phyloP scores from a whole-genome alignment of 148 eudicot genomes.

The Vaccinium corymbosum region DNA sequence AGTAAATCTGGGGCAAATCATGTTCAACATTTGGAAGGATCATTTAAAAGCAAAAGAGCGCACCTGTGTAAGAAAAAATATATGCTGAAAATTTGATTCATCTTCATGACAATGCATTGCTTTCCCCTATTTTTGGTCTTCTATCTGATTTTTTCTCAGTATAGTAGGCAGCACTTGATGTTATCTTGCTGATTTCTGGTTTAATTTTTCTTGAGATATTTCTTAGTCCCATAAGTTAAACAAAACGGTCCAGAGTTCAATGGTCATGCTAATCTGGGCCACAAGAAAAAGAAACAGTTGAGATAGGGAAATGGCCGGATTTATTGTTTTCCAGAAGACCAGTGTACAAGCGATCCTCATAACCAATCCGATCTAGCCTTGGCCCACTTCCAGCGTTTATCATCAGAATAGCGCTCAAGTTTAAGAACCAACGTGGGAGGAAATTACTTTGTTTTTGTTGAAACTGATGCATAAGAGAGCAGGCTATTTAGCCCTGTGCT shows the following conservation, averaged over 20 bases:
- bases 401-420: background rate
- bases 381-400: background rate
- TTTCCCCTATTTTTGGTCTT: background rate
- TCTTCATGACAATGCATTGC: background rate
- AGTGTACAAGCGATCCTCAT: background rate
- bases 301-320: background rate
- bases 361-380: background rate
- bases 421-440: background rate
- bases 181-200: background rate
- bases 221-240: background rate
- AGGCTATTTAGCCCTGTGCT: background rate
- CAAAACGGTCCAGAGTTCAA: background rate
- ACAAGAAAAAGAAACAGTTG: background rate
- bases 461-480: background rate
- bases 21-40: background rate
- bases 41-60: background rate
- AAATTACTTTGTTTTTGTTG: background rate
- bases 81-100: background rate
- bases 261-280: background rate
- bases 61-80: background rate
- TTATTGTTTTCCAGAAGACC: background rate
- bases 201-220: background rate
- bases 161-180: background rate
- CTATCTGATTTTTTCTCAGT: background rate
- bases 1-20: background rate